Percentiles rank a stretch among this genome's conserved stretches.
These are phyloP conservation scores for Bothriochloa decipiens DNA, from an alignment of 176 grass and related monocot genomes.

Conservation along the genomic window DNA sequence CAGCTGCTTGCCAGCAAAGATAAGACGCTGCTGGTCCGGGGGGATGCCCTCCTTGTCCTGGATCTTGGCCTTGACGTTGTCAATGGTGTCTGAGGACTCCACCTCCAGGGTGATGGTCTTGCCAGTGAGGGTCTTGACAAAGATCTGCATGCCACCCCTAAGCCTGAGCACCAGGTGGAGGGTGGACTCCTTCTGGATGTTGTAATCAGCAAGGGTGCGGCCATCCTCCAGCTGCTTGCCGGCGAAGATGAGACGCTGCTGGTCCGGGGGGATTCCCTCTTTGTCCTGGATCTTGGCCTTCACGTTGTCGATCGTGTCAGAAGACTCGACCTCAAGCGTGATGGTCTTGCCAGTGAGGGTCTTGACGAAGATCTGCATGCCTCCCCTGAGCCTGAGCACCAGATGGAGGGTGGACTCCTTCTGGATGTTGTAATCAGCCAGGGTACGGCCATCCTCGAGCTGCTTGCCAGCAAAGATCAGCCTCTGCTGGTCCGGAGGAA, in stretches of 20 bases:
- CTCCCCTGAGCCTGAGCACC: slow-evolving; percentile 50
- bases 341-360: slow-evolving; percentile 84
- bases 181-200: slow-evolving; percentile 78
- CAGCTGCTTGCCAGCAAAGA: slow-evolving; percentile 67
- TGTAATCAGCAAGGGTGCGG: slow-evolving; percentile 58
- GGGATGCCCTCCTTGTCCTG: slow-evolving; percentile 83
- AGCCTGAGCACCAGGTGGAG: slow-evolving; percentile 73
- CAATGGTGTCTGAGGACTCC: slow-evolving; percentile 49
- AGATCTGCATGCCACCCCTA: slow-evolving; percentile 45
- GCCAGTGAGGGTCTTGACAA: slow-evolving; percentile 42
- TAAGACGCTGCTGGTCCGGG: slow-evolving; percentile 64
- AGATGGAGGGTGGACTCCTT: slow-evolving; percentile 76
- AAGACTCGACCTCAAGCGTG: slow-evolving; percentile 57
- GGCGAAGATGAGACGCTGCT: slow-evolving; percentile 40
- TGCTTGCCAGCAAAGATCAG: slow-evolving; percentile 68
- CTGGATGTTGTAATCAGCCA: slow-evolving; percentile 77
- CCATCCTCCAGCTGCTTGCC: slow-evolving; percentile 75
- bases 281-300: slow-evolving; percentile 90
- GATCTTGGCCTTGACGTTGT: slow-evolving; percentile 71
- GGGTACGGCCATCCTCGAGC: slow-evolving; percentile 65
- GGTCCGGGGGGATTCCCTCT: slow-evolving; percentile 51
- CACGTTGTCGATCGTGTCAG: slow-evolving; percentile 69
- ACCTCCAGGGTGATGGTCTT: slow-evolving; percentile 74
- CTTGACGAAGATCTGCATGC: slow-evolving; percentile 86
- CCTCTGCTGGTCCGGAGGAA: slow-evolving; percentile 70